Base-by-base conservation (phyloP, 2,329 filamentous ascomycete genomes). In the Fusarium equiseti region DNA sequence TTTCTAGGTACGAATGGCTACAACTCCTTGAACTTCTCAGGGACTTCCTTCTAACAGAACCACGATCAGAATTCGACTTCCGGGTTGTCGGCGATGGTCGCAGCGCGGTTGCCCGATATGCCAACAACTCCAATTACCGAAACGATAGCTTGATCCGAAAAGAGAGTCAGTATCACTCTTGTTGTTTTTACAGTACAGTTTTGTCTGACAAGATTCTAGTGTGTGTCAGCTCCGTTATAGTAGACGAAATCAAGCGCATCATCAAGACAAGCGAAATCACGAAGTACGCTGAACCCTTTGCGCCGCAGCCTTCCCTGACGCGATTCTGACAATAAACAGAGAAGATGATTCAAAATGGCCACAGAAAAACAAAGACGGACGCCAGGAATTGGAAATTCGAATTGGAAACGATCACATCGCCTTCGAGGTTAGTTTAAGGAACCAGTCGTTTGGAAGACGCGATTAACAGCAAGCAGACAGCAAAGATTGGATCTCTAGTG, bases 261-360 rank as follows among this genome's bases (percentile, higher is more conserved):
- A 95, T 99, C 82, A 97, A 96, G 83, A 89, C 95, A 38, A 98
- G 94, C 82, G 96, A 99, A 80, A 98, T 99, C 77, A 90, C 97
- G 85, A 98, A 98, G 94, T 97, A 88, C 58, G 85, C 50, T 31
- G 44, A 44, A 51, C 20, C 20, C 18, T 29, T 22, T 51, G n/a
- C 12, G 46, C 48, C 20, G 18, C 40, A 29, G 26, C 18, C 26
- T 31, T 24, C 16, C 72, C n/a, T 43, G 52, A 52, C 35, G 27
- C 53, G 32, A 31, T 22, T 11, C 72, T 76, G 63, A 76, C 61
- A 26, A 35, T 45, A 13, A 32, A 31, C 73, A 97, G 94, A 85
- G 96, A 99, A 90, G 96, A 99, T 79, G 96, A 99, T 80, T 92
- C 91, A 27, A 98, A 98, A 80, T 99, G 96, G 96, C 96, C 96